Percentiles rank a stretch among this genome's conserved stretches.
phyloP scores from a whole-genome alignment of 179 eudicot species.

The Spinacia oleracea region DNA sequence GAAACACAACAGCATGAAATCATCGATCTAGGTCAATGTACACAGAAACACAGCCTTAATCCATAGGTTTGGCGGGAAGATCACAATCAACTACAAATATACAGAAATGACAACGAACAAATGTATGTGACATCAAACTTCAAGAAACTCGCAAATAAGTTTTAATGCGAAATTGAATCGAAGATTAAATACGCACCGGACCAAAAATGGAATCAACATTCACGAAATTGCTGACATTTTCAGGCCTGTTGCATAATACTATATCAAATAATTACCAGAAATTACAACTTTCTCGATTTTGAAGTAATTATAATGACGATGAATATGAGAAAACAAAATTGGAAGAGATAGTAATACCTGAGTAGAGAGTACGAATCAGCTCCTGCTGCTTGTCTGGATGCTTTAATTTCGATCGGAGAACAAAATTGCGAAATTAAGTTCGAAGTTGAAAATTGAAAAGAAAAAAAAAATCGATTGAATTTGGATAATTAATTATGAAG shows the following conservation, averaged over 20 bases:
- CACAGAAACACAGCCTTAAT: neutral
- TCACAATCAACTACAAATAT: neutral
- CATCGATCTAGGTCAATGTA: neutral
- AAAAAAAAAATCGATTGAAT: too few relatives aligned
- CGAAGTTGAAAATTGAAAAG: neutral
- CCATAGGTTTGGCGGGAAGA: neutral
- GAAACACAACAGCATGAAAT: neutral
- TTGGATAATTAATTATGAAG: neutral
- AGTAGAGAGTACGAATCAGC: slow-evolving; percentile 64
- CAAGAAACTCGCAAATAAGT: neutral
- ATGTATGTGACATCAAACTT: neutral
- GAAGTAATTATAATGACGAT: slow-evolving; percentile 8
- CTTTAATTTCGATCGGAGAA: slow-evolving; percentile 29
- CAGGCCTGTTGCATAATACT: slow-evolving; percentile 86
- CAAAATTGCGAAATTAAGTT: neutral
- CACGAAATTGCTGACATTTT: slow-evolving; percentile 81
- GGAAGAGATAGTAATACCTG: slow-evolving; percentile 41
- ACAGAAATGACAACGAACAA: neutral
- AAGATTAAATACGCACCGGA: slow-evolving; percentile 43
- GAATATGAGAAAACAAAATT: neutral
- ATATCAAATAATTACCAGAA: slow-evolving; percentile 17
- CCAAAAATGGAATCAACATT: slow-evolving; percentile 70
- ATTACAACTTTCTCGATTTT: neutral
- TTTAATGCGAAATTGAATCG: neutral
- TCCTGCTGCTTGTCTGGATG: slow-evolving; percentile 84